Base-by-base conservation (phyloP, 371 early-diverging fungal genomes). In the Mucor lusitanicus region DNA sequence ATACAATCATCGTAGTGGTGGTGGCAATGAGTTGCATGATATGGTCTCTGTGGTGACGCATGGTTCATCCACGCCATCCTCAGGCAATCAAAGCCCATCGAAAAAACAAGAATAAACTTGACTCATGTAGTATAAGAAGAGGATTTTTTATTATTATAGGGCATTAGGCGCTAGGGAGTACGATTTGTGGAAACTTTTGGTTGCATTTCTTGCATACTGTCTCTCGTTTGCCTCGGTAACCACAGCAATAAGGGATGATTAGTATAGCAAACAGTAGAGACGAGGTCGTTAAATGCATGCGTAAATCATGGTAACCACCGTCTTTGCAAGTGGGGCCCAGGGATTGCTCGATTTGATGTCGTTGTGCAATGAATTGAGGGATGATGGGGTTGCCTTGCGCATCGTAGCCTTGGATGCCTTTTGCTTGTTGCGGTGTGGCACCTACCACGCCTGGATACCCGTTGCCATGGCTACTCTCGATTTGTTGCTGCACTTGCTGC, bases 181-280 rank as follows among this genome's bases (percentile, higher is more conserved):
- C 17, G 23, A 82, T 75, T 21, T 72, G 56, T 6, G 83, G 80
- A 53, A 82, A 82, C 54, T 72, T 76, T 66, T 76, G 71, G 21
- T 69, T 63, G 23, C 83, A 82, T 35, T 78, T 80, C 40, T 57
- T 78, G 65, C 83, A 67, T 48, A 59, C 80, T 15, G 40, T 39
- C 74, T 67, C 71, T 46, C 78, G 63, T 61, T 33, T 65, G 6
- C 83, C 83, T 63, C 79, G 62, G 32, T 65, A 83, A 21, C 83
- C 83, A 57, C 83, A 83, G 19, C 77, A 74, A 50, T 80, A 80
- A 12, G 83, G 83, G 12, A 83, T 9, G 33, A 80, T 67, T 4
- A 83, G 65, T 13, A 80, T 55, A 8, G 83, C 74, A 67, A 79
- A 72, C 0, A 71, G 42, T 6, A 83, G 27, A 11, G 81, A 69